These are phyloP conservation scores for Parmelia sp. DNA, from an alignment of 495 filamentous ascomycete species.

Conservation along the genomic window DNA sequence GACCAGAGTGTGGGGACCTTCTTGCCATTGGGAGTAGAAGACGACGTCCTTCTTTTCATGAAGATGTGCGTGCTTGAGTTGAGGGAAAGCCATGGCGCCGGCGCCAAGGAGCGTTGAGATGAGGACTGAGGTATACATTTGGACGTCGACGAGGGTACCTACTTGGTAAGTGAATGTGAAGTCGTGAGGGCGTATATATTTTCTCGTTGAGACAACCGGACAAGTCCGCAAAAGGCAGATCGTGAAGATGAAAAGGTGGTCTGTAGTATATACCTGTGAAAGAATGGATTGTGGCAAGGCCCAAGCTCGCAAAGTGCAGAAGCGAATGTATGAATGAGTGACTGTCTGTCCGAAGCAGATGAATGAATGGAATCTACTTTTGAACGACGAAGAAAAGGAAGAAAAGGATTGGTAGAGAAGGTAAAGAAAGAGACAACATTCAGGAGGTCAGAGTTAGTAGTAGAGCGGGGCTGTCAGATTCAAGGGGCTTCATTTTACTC, in stretches of 20 bases:
- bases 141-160: not conserved
- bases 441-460: not conserved
- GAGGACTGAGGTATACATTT: not conserved
- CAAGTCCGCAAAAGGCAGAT: not conserved
- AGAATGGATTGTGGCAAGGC: not conserved
- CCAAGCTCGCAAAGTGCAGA: not conserved
- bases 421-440: not conserved
- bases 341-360: constrained; percentile 2
- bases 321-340: not conserved
- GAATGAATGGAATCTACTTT: constrained; percentile 1
- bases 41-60: constrained; percentile 7
- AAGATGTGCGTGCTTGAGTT: constrained; percentile 2
- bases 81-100: not conserved
- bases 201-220: not conserved
- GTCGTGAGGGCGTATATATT: not conserved
- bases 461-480: not conserved
- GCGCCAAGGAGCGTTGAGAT: constrained; percentile 2
- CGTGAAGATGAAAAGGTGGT: not conserved
- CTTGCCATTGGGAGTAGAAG: constrained; percentile 2
- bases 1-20: not conserved
- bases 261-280: not conserved
- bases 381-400: not conserved
- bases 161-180: not conserved
- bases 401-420: not conserved
- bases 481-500: not conserved